Percentiles rank a stretch among this genome's conserved stretches.
These are phyloP conservation scores for Nakazawaea wickerhamii DNA, from an alignment of 805 yeast species.

Conservation along the genomic window DNA sequence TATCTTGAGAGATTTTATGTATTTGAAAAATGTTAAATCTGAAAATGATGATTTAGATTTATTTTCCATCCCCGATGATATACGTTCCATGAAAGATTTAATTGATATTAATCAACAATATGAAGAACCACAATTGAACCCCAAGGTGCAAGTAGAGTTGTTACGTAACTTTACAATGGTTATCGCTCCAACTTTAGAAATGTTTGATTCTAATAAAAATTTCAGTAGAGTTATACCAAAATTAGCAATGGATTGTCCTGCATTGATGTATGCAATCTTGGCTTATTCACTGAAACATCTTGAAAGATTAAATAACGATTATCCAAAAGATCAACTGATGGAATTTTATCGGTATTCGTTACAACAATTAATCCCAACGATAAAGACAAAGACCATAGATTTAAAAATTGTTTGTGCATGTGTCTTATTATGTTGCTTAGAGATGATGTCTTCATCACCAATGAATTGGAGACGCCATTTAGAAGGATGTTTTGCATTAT, in stretches of 20 bases:
- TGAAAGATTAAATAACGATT: slow-evolving; percentile 9
- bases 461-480: slow-evolving; percentile 34
- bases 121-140: slow-evolving; percentile 7
- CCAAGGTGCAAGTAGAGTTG: slow-evolving; percentile 23
- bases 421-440: slow-evolving; percentile 36
- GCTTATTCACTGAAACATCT: slow-evolving; percentile 25
- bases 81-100: slow-evolving; percentile 9
- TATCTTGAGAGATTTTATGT: slow-evolving; percentile 35
- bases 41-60: not conserved
- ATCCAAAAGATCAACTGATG: slow-evolving; percentile 23
- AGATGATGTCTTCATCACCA: slow-evolving; percentile 36
- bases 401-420: slow-evolving; percentile 31
- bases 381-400: slow-evolving; percentile 24
- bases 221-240: slow-evolving; percentile 19
- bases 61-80: slow-evolving; percentile 10
- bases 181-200: slow-evolving; percentile 28
- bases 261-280: slow-evolving; percentile 15
- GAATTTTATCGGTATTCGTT: slow-evolving; percentile 24
- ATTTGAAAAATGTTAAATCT: slow-evolving; percentile 10
- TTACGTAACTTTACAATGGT: slow-evolving; percentile 30
- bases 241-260: slow-evolving; percentile 15
- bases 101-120: slow-evolving; percentile 8
- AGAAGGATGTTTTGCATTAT: slow-evolving; percentile 33
- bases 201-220: slow-evolving; percentile 21
- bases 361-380: slow-evolving; percentile 28